Percentiles rank a stretch among this genome's conserved stretches.
Conservation (phyloP, 805 yeast genomes). For the Saccharomycopsis amapae region DNA sequence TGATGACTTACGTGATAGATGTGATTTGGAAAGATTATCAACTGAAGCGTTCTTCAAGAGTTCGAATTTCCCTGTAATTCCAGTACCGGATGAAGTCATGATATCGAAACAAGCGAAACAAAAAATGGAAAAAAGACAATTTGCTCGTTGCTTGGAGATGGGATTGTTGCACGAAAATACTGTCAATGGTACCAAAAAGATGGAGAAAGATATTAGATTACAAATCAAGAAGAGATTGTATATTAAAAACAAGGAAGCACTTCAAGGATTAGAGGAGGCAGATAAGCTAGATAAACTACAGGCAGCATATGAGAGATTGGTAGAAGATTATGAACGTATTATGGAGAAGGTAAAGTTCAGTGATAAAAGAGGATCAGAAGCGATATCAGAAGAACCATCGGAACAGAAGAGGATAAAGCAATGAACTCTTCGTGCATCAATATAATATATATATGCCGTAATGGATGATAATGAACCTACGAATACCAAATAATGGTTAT, state of each 20-base stretch:
- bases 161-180: constrained; percentile 37
- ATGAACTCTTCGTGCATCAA: too few relatives aligned
- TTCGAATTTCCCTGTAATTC: constrained; percentile 22
- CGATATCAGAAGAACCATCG: neutral
- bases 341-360: constrained; percentile 28
- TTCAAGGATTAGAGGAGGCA: constrained; percentile 55
- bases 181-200: constrained; percentile 22
- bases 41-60: constrained; percentile 26
- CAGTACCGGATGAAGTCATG: constrained; percentile 31
- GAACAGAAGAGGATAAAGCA: neutral
- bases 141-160: constrained; percentile 74
- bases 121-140: constrained; percentile 74
- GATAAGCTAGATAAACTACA: constrained; percentile 66
- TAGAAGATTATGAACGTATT: constrained; percentile 64
- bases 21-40: constrained; percentile 54
- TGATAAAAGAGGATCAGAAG: constrained; percentile 20
- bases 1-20: constrained; percentile 82
- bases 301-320: constrained; percentile 62
- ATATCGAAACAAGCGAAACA: constrained; percentile 34
- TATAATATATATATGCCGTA: too few relatives aligned
- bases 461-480: too few relatives aligned
- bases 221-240: constrained; percentile 70
- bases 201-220: constrained; percentile 41
- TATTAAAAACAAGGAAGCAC: constrained; percentile 72
- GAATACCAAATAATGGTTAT: neutral